Conservation (phyloP, 139 green algal species). For the Haematococcus sp. region DNA sequence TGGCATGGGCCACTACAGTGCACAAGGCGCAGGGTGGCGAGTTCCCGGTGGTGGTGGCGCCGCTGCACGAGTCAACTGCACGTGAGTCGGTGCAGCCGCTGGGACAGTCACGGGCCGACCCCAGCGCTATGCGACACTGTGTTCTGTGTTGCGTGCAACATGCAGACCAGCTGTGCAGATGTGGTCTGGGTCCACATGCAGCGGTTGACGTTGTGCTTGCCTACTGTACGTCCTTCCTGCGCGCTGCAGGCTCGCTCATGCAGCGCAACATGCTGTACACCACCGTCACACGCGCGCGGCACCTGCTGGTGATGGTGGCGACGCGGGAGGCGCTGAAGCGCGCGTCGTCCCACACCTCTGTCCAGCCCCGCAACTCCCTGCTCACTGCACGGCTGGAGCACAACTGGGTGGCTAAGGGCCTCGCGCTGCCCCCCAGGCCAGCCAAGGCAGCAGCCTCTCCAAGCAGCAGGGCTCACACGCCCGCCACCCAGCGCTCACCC, state of each 20-base stretch:
- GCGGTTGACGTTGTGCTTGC: no score
- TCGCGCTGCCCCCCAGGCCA: no score
- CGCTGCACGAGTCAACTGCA: slow-evolving; percentile 37
- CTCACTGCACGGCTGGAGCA: not conserved
- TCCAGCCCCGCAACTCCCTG: slow-evolving; percentile 4
- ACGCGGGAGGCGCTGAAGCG: not conserved
- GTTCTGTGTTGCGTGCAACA: not conserved
- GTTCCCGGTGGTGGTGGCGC: slow-evolving; percentile 69
- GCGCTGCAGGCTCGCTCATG: slow-evolving; percentile 37
- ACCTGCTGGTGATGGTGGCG: slow-evolving; percentile 54
- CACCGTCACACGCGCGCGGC: slow-evolving; percentile 51
- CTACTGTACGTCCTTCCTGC: no score
- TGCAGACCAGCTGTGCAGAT: not conserved
- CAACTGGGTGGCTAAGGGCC: not conserved
- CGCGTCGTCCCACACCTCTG: not conserved
- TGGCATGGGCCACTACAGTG: slow-evolving; percentile 79
- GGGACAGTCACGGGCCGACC: slow-evolving; percentile 17
- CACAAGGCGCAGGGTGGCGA: slow-evolving; percentile 91
- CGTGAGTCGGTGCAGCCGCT: not conserved
- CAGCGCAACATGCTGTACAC: slow-evolving; percentile 80
- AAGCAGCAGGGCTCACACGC: no score
- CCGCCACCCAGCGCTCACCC: no score
- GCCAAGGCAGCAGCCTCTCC: no score
- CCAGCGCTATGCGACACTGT: not conserved
- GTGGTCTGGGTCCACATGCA: not conserved